Evolutionary conservation across 805 yeast genomes (phyloP), one percentile per base, ranked within the genome.

Genomic region (Wickerhamomyces bovis): DNA sequence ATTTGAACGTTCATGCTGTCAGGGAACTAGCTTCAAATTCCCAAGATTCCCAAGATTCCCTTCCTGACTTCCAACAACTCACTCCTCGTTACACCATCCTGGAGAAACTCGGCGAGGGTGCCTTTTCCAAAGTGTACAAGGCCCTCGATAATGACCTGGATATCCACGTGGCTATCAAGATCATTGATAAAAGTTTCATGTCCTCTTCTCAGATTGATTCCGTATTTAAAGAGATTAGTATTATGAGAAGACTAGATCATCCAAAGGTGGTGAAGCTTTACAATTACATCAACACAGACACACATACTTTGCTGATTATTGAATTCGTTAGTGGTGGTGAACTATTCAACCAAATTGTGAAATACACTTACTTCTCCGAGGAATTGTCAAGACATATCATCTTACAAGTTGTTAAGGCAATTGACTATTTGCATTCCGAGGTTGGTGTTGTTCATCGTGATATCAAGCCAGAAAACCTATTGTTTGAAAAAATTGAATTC

Each of bases 381-480:
- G 81, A 81, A 54, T 64, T 83, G 33, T 67, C 85, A 3, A 69
- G 86, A 41, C 87, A 81, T 61, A 74, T 83, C 20, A 78, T 82
- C 33, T 64, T 67, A 28, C 89, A 85, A 59, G 76, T 85, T 31
- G 81, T 83, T 3, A 64, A 73, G 23, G 85, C 89, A 2, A 71
- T 86, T 22, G 70, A 78, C 56, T 85, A 84, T 62, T 63, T 86
- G 55, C 95, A 86, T 63, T 80, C 77, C 46, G 80, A 77, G 51
- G 77, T 80, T 42, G 94, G 94, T 7, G 78, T 86, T 44, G 95
- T 85, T 30, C 95, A 86, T 65, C 71, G 95, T 53, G 95, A 86
- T 63, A 78, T 86, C 50, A 86, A 86, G 60, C 92, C 95, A 0
- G 95, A 86, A 58, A 86, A 86, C 57, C 65, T 86, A 41, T 68